Evolutionary conservation across 2,329 filamentous ascomycete genomes (phyloP).

Genomic region (Penicillium sp.): DNA sequence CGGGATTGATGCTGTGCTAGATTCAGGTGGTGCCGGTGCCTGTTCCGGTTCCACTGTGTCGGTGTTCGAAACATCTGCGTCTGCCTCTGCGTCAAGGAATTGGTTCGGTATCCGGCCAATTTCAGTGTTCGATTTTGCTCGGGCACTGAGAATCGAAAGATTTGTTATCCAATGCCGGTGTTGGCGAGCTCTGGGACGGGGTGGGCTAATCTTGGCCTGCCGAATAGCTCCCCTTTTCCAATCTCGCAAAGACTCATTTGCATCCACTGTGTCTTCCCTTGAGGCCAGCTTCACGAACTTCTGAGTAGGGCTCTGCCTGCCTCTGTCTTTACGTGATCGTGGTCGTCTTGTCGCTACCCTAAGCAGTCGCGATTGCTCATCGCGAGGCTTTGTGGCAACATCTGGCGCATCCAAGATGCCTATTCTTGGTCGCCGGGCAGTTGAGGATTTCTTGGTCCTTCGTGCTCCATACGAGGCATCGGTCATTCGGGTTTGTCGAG

Average conservation of each 20-base stretch:
- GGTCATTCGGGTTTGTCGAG: constrained; percentile 38
- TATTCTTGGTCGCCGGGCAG: constrained; percentile 27
- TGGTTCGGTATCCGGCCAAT: constrained; percentile 6
- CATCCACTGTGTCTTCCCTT: constrained; percentile 54
- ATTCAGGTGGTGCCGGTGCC: background rate
- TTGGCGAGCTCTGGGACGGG: constrained; percentile 18
- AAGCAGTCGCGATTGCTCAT: constrained; percentile 53
- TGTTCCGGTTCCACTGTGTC: constrained; percentile 5
- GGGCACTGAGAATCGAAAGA: constrained; percentile 19
- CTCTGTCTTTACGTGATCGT: constrained; percentile 47
- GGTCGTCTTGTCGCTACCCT: constrained; percentile 55
- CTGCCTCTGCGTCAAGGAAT: background rate
- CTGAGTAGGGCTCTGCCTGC: constrained; percentile 51
- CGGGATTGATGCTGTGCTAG: constrained; percentile 1
- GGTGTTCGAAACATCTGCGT: constrained; percentile 2
- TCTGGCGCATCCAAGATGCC: constrained; percentile 54
- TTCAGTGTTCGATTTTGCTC: background rate
- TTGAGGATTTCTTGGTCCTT: constrained; percentile 23
- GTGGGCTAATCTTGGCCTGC: constrained; percentile 23
- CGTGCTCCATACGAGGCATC: constrained; percentile 29
- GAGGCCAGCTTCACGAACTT: constrained; percentile 56
- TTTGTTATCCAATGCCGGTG: constrained; percentile 24
- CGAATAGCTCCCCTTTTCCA: constrained; percentile 52
- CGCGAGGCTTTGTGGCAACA: constrained; percentile 26
- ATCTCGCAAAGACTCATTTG: constrained; percentile 47